Evolutionary conservation across 768 basidiomycete genomes (phyloP).

Genomic region (Lenzites betulinus): DNA sequence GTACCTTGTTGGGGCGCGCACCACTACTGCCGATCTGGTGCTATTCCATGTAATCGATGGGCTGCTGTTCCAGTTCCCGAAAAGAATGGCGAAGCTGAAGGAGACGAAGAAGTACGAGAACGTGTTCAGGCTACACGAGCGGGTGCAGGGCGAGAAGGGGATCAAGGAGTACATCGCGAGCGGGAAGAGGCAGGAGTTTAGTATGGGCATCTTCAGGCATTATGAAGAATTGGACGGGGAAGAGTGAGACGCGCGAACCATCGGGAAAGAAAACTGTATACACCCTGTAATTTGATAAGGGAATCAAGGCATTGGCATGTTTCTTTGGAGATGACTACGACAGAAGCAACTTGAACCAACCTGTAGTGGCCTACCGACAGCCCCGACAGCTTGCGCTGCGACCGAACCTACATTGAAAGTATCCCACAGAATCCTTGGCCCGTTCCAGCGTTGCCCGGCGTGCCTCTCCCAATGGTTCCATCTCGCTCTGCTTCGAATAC

Average conservation of each 20-base stretch:
- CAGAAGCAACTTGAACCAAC: too few relatives aligned
- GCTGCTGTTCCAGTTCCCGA: constrained; percentile 40
- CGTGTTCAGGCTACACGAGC: constrained; percentile 36
- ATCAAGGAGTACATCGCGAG: constrained; percentile 40
- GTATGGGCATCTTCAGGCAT: constrained; percentile 39
- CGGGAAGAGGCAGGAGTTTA: constrained; percentile 33
- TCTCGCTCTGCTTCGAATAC: not conserved
- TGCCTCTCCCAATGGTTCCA: not conserved
- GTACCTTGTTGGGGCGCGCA: constrained; percentile 34
- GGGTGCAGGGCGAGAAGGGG: constrained; percentile 32
- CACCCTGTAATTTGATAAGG: too few relatives aligned
- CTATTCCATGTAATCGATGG: constrained; percentile 43
- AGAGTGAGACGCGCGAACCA: too few relatives aligned
- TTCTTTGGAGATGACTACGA: too few relatives aligned
- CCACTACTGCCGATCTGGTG: constrained; percentile 46
- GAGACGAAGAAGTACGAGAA: constrained; percentile 29
- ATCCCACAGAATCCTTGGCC: not conserved
- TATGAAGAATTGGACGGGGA: constrained; percentile 43
- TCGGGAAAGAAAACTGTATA: too few relatives aligned
- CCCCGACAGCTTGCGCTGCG: not conserved
- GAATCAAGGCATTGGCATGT: too few relatives aligned
- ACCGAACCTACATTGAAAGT: not conserved
- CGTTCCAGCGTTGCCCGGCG: not conserved
- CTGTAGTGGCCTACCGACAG: too few relatives aligned
- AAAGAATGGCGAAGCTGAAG: constrained; percentile 30